Evolutionary conservation across 352 stramenopile species (phyloP), one percentile per base, ranked within the genome.

Genomic region (Globisporangium yorkense): DNA sequence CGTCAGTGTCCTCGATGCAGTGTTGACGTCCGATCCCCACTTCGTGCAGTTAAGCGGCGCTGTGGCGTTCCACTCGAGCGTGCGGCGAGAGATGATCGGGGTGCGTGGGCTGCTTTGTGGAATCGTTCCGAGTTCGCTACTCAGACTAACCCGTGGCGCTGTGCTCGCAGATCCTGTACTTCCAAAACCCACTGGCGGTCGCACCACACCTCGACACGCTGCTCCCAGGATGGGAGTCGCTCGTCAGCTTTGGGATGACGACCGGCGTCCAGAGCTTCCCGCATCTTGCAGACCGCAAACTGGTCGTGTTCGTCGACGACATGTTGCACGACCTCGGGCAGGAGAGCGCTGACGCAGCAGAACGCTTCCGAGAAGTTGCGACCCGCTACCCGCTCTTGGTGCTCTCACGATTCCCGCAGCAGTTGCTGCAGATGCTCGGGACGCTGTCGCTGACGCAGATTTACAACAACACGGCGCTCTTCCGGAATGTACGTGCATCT

Each of bases 391-490:
- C 78, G 2, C 49, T 88, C 27, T 54, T 92, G 4, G 72, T 88
- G 13, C 61, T 86, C 12, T 71, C 72, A 40, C 70, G 81, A 24
- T 75, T 88, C 20, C 68, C 74, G 29, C 67, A 68, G 37, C 70
- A 72, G 29, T 62, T 80, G 35, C 77, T 71, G 73, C 71, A 84
- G 68, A 72, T 77, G 47, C 65, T 82, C 7, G 76, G 75, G 2
- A 71, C 70, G 13, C 64, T 89, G 5, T 89, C 82, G 39, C 62
- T 92, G 21, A 88, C 79, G 27, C 66, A 84, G 35, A 70, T 92
- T 37, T 92, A 89, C 56, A 71, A 84, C 54, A 86, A 87, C 56
- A 68, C 71, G 2, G 59, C 62, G 15, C 66, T 82, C 24, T 86
- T 88, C 47, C 70, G 82, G 44, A 84, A 86, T 40, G 78, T 90